Percentiles rank a stretch among this genome's conserved stretches.
Evolutionary conservation across 148 eudicot genomes (phyloP).

Genomic region (Spergularia marina): DNA sequence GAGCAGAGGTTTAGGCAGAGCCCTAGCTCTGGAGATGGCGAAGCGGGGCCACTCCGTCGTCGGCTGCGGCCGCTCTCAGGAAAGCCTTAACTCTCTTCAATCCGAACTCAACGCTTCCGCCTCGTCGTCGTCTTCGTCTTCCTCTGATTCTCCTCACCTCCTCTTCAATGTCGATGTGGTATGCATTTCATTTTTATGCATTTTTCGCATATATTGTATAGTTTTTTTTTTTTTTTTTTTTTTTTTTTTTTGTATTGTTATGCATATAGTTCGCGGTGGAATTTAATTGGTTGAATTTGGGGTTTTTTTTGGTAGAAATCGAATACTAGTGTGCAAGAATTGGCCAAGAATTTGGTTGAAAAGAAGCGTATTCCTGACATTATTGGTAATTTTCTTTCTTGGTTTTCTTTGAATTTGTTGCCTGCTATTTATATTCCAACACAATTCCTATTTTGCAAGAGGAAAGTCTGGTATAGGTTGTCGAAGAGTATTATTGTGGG

Average conservation of each 20-base stretch:
- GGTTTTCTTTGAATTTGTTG: not conserved
- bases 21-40: slow-evolving; percentile 66
- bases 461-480: too few species aligned
- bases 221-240: too few species aligned
- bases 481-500: too few species aligned
- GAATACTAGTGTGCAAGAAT: slow-evolving; percentile 65
- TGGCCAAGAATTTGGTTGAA: slow-evolving; percentile 64
- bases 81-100: slow-evolving; percentile 56
- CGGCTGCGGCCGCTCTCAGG: slow-evolving; percentile 84
- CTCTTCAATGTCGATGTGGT: slow-evolving; percentile 80
- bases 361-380: slow-evolving; percentile 84
- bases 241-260: not conserved
- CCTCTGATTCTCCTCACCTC: slow-evolving; percentile 38
- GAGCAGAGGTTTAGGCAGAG: slow-evolving; percentile 58
- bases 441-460: too few species aligned
- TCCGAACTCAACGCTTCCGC: slow-evolving; percentile 41
- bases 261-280: too few species aligned
- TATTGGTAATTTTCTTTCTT: slow-evolving; percentile 45
- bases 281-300: not conserved
- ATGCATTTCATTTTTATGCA: not conserved
- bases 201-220: not conserved
- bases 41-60: slow-evolving; percentile 73
- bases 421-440: too few species aligned
- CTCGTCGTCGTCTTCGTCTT: slow-evolving; percentile 29
- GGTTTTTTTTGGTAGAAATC: slow-evolving; percentile 42